Evolutionary conservation across 331 rosid species (phyloP), one percentile per base, ranked within the genome.

Genomic region (Quercus lobata): DNA sequence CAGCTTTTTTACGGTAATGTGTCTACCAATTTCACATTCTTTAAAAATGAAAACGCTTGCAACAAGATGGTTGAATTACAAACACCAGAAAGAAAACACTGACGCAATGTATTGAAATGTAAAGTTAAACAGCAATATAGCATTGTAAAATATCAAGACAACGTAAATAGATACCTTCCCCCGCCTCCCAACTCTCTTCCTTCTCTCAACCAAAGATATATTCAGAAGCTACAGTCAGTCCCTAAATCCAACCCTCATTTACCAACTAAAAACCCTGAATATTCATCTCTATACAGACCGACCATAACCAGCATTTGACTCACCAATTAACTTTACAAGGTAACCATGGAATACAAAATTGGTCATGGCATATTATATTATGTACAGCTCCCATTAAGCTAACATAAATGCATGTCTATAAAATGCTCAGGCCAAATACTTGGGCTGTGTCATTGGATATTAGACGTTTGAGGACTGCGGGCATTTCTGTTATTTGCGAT

Each of bases 401-500:
- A 74, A 68, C 49, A 29, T 49, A 29, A 32, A 3, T 65, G 60
- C 57, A 65, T 54, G 41, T 25, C 76, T 61, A 71, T 29, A 8
- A 73, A 54, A 61, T 55, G 70, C 70, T 63, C 37, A 29, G 7
- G 70, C 70, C 30, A 21, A 16, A 63, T 29, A 15, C 8, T 18
- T 53, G 37, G 35, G 6, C 75, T 72, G 74, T 56, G 55, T 75
- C 69, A 57, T 46, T 19, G 66, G 18, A 27, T 62, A 81, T 78
- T 57, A 49, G 17, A 74, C 24, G 57, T 76, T 77, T 35, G 87
- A 41, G 82, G 57, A 68, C 76, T 73, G 30, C 55, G 55, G 44
- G 84, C 76, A 79, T 70, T 83, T 83, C 78, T 84, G 76, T 30
- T 56, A 73, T 81, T 88, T 3, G 81, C 83, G 4, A 77, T 19